These are phyloP conservation scores for Starmerella etchellsii DNA, from an alignment of 805 yeast genomes.

Conservation along the genomic window DNA sequence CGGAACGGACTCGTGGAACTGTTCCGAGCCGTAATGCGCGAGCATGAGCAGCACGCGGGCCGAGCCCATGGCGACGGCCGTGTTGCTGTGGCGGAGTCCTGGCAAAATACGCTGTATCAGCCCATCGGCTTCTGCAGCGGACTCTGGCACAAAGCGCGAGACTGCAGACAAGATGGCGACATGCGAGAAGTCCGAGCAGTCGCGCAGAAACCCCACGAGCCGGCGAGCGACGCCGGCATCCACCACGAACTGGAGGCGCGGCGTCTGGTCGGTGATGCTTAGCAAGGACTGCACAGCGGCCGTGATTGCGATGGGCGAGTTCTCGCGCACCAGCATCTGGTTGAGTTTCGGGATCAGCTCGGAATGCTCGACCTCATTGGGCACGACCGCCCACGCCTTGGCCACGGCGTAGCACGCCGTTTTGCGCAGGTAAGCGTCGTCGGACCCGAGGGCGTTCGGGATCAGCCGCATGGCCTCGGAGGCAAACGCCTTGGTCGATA, in stretches of 20 bases:
- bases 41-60: slow-evolving; percentile 59
- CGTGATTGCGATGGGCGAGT: slow-evolving; percentile 48
- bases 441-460: slow-evolving; percentile 32
- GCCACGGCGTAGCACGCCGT: slow-evolving; percentile 60
- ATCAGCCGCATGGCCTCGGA: slow-evolving; percentile 35
- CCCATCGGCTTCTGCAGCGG: slow-evolving; percentile 48
- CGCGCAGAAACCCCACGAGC: slow-evolving; percentile 31
- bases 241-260: slow-evolving; percentile 39
- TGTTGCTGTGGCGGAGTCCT: slow-evolving; percentile 63
- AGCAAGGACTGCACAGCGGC: slow-evolving; percentile 57
- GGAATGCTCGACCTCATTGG: slow-evolving; percentile 32
- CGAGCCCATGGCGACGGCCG: slow-evolving; percentile 69
- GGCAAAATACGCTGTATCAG: slow-evolving; percentile 57
- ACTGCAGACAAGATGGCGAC: slow-evolving; percentile 51
- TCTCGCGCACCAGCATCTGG: slow-evolving; percentile 39
- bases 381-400: slow-evolving; percentile 46
- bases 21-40: slow-evolving; percentile 49
- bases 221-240: slow-evolving; percentile 37
- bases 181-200: slow-evolving; percentile 57
- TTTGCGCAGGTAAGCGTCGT: slow-evolving; percentile 49
- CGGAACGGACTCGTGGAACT: slow-evolving; percentile 44
- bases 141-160: slow-evolving; percentile 57
- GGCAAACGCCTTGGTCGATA: slow-evolving; percentile 42
- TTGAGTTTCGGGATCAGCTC: slow-evolving; percentile 40
- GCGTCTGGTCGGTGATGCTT: slow-evolving; percentile 48